Percentiles rank a stretch among this genome's conserved stretches.
Evolutionary conservation across 1,284 basidiomycete genomes (phyloP).

Genomic region (Testicularia cyperi): DNA sequence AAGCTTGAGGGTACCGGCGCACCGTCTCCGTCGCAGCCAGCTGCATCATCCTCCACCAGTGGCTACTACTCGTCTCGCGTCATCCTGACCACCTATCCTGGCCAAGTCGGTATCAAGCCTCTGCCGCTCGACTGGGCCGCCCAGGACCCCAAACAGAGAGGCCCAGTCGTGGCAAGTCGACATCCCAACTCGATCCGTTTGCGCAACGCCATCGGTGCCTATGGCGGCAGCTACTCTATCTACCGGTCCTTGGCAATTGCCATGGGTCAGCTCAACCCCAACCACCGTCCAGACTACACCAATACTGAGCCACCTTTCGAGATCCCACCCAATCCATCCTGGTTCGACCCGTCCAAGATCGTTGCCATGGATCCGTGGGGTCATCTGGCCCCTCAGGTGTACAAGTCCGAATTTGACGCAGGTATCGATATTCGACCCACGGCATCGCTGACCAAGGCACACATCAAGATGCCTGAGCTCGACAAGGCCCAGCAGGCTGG

Average conservation of each 20-base stretch:
- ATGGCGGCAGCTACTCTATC: conserved; percentile 89
- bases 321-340: conserved; percentile 77
- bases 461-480: conserved; percentile 86
- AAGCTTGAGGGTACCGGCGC: conserved; percentile 9
- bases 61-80: conserved; percentile 42
- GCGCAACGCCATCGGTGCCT: conserved; percentile 90
- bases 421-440: conserved; percentile 54
- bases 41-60: conserved; percentile 15
- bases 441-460: conserved; percentile 73
- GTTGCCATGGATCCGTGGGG: conserved; percentile 94
- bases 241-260: conserved; percentile 77
- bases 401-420: conserved; percentile 63
- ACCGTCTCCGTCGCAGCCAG: conserved; percentile 15
- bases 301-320: conserved; percentile 85
- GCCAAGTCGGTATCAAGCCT: conserved; percentile 67
- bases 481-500: conserved; percentile 77
- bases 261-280: conserved; percentile 80
- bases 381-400: conserved; percentile 80
- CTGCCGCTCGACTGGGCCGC: conserved; percentile 81
- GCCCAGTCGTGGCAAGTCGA: conserved; percentile 86
- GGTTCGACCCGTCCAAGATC: conserved; percentile 80
- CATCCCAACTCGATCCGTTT: conserved; percentile 80
- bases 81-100: conserved; percentile 53
- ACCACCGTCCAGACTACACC: conserved; percentile 66
- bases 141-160: conserved; percentile 68